Evolutionary conservation across 2,329 filamentous ascomycete genomes (phyloP).

Genomic region (Fusarium fujikuroi): DNA sequence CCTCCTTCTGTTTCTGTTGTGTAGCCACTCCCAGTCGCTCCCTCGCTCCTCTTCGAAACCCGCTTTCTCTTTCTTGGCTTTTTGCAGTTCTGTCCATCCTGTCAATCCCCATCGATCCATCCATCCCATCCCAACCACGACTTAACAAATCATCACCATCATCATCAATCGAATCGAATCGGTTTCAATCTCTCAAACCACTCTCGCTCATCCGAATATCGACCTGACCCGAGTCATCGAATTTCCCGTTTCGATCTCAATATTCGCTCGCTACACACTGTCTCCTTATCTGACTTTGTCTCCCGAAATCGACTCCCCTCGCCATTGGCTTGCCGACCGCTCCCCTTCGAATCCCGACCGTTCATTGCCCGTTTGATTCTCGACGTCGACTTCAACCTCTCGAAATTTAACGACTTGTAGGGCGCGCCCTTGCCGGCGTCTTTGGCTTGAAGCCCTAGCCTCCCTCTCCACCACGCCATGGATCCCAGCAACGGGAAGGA

Average conservation of each 20-base stretch:
- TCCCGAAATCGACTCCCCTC: slow-evolving; percentile 16
- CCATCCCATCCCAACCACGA: slow-evolving; percentile 28
- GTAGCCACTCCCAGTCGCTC: slow-evolving; percentile 37
- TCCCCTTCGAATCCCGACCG: slow-evolving; percentile 8
- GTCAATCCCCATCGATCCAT: slow-evolving; percentile 33
- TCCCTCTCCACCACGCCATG: slow-evolving; percentile 50
- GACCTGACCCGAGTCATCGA: not conserved
- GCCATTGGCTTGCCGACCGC: slow-evolving; percentile 23
- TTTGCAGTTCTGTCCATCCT: slow-evolving; percentile 37
- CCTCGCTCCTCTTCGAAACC: slow-evolving; percentile 35
- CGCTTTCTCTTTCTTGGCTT: slow-evolving; percentile 37
- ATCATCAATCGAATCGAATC: slow-evolving; percentile 7
- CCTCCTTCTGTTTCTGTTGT: slow-evolving; percentile 19
- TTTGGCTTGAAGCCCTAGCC: slow-evolving; percentile 40
- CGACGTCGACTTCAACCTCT: slow-evolving; percentile 25
- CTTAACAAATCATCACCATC: slow-evolving; percentile 13
- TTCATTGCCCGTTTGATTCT: slow-evolving; percentile 29
- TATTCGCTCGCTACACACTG: slow-evolving; percentile 17
- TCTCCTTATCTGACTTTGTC: not conserved
- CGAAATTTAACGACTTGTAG: slow-evolving; percentile 33
- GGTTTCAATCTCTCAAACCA: slow-evolving; percentile 1
- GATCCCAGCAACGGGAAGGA: slow-evolving; percentile 53
- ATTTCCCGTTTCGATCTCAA: not conserved
- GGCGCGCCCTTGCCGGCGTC: slow-evolving; percentile 43
- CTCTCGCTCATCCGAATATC: slow-evolving; percentile 10